Evolutionary conservation across 306 rosid species (phyloP).

Genomic region (Pueraria montana): DNA sequence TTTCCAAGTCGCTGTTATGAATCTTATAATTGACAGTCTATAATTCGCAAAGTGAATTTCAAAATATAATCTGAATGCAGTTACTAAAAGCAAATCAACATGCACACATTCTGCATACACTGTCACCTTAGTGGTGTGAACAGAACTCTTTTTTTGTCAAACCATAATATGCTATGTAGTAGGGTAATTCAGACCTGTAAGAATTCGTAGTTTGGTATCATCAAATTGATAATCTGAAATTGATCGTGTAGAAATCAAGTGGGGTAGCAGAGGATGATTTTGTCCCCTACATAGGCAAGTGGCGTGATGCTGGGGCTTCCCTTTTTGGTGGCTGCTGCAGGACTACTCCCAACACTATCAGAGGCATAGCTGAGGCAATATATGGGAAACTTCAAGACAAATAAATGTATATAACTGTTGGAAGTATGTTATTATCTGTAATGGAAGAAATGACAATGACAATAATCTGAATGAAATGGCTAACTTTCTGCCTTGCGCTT

Average conservation of each 20-base stretch:
- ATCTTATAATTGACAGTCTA: neutral
- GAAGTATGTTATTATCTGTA: neutral
- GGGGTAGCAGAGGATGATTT: conserved; percentile 72
- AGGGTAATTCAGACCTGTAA: neutral
- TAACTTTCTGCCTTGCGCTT: conserved; percentile 6
- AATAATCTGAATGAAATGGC: conserved; percentile 19
- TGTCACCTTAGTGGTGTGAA: neutral
- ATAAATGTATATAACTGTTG: conserved; percentile 38
- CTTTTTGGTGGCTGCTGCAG: conserved; percentile 95
- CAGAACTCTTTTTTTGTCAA: neutral
- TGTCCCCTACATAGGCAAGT: conserved; percentile 72
- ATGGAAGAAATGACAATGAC: conserved; percentile 23
- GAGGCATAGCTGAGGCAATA: conserved; percentile 71
- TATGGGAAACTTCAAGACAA: conserved; percentile 43
- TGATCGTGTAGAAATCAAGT: conserved; percentile 63
- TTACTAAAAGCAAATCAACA: neutral
- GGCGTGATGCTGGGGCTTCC: conserved; percentile 88
- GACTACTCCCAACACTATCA: conserved; percentile 84
- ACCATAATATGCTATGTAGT: neutral
- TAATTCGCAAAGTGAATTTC: neutral
- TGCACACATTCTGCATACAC: neutral
- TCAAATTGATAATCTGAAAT: neutral
- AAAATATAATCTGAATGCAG: conserved; percentile 4
- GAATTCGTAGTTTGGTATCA: neutral
- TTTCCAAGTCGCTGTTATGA: neutral